Base-by-base conservation (phyloP, 768 basidiomycete species). In the Suillus clintonianus region DNA sequence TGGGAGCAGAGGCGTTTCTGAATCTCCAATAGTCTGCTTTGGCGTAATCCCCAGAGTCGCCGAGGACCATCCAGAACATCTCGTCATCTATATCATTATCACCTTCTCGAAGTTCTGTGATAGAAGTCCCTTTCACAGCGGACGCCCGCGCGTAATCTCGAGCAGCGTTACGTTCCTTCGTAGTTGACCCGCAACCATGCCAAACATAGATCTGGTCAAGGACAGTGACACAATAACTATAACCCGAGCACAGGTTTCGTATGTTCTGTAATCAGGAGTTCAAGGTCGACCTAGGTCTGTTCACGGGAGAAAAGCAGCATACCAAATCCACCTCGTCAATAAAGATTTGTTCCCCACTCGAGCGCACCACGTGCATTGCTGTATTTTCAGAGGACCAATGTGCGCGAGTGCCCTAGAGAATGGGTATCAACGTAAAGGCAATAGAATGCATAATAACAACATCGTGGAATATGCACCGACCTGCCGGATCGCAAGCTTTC, bases 41-140 rank as follows among this genome's bases (percentile, higher is more conserved):
- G 4, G 91, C 91, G 71, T 88, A 93, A 5, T 69, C 66, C 2
- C 83, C 83, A 2, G 86, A 82, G 27, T 91, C 85, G n/a, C 92
- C 92, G 3, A 94, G 80, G 42, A 91, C 83, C 86, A 91, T 88
- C 90, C 93, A 93, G 71, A 95, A 93, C 84, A 93, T 87, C 64
- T 92, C 90, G 60, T 92, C 89, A 17, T 81, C 79, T 27, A 75
- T 69, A 45, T 89, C 88, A 59, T 81, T 82, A 68, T 85, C 84
- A n/a, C 86, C 85, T 68, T 94, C 91, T 1, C 74, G 65, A 10
- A 94, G 81, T 65, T 91, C 89, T 8, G 84, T 76, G 22, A 88
- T 76, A 17, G 70, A 70, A 8, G 74, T 74, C 5, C 77, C 72
- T 54, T 76, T 76, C 22, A 72, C 68, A 0, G 80, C 76, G 45